These are phyloP conservation scores for Hypoxylon intermedium DNA, from an alignment of 495 filamentous ascomycete genomes.

Conservation along the genomic window DNA sequence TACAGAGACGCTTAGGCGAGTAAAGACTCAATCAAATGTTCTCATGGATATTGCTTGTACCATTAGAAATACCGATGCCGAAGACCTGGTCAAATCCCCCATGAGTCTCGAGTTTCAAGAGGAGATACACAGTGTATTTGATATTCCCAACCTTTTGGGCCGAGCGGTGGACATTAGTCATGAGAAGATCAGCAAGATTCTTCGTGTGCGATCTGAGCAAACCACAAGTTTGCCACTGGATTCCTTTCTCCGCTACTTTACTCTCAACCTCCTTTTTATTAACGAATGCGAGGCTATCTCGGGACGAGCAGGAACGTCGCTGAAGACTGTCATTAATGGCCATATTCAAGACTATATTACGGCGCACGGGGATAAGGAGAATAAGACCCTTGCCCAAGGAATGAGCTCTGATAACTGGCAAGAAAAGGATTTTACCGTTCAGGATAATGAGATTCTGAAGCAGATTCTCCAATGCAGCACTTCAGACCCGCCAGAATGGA, in stretches of 20 bases:
- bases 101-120: conserved; percentile 57
- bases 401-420: conserved; percentile 83
- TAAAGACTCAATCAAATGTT: conserved; percentile 81
- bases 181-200: conserved; percentile 76
- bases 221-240: conserved; percentile 63
- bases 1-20: conserved; percentile 73
- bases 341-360: conserved; percentile 79
- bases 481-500: conserved; percentile 71
- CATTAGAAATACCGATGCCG: conserved; percentile 41
- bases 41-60: conserved; percentile 80
- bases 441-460: conserved; percentile 62
- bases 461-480: conserved; percentile 68
- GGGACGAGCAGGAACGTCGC: conserved; percentile 70
- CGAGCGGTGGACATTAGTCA: conserved; percentile 84
- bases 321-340: conserved; percentile 77
- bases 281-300: conserved; percentile 87
- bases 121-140: conserved; percentile 71
- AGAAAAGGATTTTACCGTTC: conserved; percentile 73
- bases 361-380: conserved; percentile 67
- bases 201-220: conserved; percentile 81
- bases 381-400: conserved; percentile 67
- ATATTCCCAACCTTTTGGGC: conserved; percentile 83
- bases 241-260: conserved; percentile 80
- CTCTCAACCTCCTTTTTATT: conserved; percentile 77
- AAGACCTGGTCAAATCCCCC: conserved; percentile 32